Percentiles rank a stretch among this genome's conserved stretches.
phyloP scores from a whole-genome alignment of 495 filamentous ascomycete species.

The Entonaema liquescens region DNA sequence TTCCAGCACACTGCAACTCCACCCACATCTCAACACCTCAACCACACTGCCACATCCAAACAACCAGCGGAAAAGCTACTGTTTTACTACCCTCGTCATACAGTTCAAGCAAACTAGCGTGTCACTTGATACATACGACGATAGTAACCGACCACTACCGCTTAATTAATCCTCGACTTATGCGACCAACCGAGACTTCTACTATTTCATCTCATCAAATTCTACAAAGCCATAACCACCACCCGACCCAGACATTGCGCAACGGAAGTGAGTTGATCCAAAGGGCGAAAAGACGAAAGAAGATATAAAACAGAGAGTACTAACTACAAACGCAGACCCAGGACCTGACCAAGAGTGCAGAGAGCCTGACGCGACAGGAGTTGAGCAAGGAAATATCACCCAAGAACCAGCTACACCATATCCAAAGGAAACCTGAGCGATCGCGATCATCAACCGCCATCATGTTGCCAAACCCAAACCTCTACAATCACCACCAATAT shows the following conservation, averaged over 20 bases:
- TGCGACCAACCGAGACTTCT: not conserved
- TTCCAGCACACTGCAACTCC: not conserved
- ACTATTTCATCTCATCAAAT: not conserved
- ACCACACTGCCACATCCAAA: too few species aligned
- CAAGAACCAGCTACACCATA: not conserved
- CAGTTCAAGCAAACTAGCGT: not conserved
- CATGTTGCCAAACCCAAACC: constrained; percentile 55
- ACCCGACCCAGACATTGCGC: not conserved
- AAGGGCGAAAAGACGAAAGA: not conserved
- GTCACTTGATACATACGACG: not conserved
- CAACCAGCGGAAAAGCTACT: too few species aligned
- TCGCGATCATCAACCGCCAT: constrained; percentile 27
- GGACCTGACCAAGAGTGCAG: not conserved
- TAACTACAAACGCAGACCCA: not conserved
- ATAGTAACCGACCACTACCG: not conserved
- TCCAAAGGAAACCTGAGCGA: not conserved
- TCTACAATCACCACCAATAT: constrained; percentile 77
- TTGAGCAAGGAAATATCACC: not conserved
- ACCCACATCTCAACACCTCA: not conserved
- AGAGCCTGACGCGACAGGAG: not conserved
- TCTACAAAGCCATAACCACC: not conserved
- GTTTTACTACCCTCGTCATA: not conserved
- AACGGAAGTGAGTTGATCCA: not conserved
- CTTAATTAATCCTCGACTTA: not conserved
- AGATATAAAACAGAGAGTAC: not conserved